phyloP scores from a whole-genome alignment of 2,329 filamentous ascomycete species.

The Fusarium setosum region DNA sequence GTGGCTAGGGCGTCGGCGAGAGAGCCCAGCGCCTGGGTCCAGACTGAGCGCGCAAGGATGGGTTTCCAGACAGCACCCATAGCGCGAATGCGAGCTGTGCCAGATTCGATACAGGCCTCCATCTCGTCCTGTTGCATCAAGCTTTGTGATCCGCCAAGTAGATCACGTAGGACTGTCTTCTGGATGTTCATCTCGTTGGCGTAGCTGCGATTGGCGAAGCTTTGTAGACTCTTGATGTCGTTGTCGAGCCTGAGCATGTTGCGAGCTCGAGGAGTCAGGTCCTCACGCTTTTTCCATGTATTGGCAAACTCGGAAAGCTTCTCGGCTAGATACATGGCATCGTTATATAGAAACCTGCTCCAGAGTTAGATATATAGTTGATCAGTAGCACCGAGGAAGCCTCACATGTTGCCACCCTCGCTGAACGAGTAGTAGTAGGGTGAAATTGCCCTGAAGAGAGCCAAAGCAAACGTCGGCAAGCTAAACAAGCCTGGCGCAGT shows the following conservation, averaged over 20 bases:
- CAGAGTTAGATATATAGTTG: conserved; percentile 5
- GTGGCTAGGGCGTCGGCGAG: conserved; percentile 68
- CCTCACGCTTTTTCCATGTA: conserved; percentile 64
- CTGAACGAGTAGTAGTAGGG: conserved; percentile 77
- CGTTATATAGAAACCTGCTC: conserved; percentile 73
- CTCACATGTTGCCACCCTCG: conserved; percentile 73
- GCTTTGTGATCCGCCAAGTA: conserved; percentile 70
- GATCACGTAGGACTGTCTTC: conserved; percentile 69
- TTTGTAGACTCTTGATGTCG: conserved; percentile 68
- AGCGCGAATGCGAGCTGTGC: conserved; percentile 62
- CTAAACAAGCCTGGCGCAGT: conserved; percentile 77
- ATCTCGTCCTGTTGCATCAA: conserved; percentile 68
- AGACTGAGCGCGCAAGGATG: conserved; percentile 70
- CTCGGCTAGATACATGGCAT: conserved; percentile 72
- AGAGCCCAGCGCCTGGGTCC: conserved; percentile 71
- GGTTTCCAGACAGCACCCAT: conserved; percentile 67
- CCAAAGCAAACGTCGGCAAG: conserved; percentile 77
- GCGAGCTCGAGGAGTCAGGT: conserved; percentile 62
- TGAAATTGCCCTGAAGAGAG: conserved; percentile 83
- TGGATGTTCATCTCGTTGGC: conserved; percentile 70
- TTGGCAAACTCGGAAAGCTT: conserved; percentile 60
- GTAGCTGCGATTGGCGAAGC: conserved; percentile 72
- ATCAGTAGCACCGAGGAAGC: background rate
- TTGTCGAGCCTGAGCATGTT: conserved; percentile 68
- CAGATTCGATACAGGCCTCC: conserved; percentile 63